Percentiles rank a stretch among this genome's conserved stretches.
Conservation (phyloP, 176 grass and related monocot species). For the Triticum turgidum region DNA sequence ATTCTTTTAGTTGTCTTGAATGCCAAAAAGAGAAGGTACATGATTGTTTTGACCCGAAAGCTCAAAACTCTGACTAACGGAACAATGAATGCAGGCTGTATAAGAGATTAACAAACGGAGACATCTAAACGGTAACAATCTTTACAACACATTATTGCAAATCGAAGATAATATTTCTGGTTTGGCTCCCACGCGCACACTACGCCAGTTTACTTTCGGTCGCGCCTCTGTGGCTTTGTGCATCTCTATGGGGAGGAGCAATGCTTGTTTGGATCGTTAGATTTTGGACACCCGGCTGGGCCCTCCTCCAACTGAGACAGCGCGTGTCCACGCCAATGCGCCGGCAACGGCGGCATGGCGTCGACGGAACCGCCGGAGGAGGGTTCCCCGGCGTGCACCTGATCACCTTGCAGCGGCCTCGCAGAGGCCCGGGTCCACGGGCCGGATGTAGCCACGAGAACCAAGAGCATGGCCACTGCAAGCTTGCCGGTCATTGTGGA, state of each 20-base stretch:
- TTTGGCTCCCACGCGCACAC: too few relatives aligned
- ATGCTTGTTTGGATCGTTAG: background rate
- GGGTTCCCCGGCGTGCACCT: conserved; percentile 22
- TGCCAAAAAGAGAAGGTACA: too few relatives aligned
- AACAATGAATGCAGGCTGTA: background rate
- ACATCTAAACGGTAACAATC: background rate
- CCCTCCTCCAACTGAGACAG: background rate
- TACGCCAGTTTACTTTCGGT: too few relatives aligned
- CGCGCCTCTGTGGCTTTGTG: too few relatives aligned
- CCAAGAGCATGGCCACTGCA: background rate
- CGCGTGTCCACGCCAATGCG: background rate
- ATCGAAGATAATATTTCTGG: background rate
- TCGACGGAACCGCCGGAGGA: conserved; percentile 42
- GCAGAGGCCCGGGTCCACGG: conserved; percentile 30
- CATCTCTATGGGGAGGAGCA: background rate
- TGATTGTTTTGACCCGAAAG: too few relatives aligned
- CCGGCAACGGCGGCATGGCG: conserved; percentile 21
- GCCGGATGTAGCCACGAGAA: background rate
- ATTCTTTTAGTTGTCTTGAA: too few relatives aligned
- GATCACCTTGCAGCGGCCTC: conserved; percentile 33
- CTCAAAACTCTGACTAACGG: too few relatives aligned
- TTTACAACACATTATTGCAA: too few relatives aligned
- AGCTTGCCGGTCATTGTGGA: background rate
- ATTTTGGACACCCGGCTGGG: background rate
- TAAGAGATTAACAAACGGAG: background rate